These are phyloP conservation scores for Conringia planisiliqua DNA, from an alignment of 345 rosid genomes.

Conservation along the genomic window DNA sequence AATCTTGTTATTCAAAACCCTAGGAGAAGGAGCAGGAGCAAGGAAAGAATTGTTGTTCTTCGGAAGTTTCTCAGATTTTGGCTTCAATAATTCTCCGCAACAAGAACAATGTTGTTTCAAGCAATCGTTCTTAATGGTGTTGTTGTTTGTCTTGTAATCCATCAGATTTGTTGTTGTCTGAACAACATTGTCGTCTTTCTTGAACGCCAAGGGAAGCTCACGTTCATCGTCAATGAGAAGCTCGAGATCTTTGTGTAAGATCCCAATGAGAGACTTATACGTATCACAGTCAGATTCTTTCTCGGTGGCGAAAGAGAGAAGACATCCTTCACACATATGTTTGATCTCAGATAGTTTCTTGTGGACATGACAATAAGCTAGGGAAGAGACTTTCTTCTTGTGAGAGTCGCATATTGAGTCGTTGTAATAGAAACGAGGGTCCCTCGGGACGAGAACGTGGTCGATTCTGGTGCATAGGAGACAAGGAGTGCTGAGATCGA, in stretches of 20 bases:
- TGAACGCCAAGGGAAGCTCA: slow-evolving; percentile 41
- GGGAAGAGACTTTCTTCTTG: slow-evolving; percentile 70
- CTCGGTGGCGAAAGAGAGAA: slow-evolving; percentile 83
- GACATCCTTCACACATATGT: slow-evolving; percentile 86
- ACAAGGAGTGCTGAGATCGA: slow-evolving; percentile 76
- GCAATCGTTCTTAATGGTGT: neutral
- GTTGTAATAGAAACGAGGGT: slow-evolving; percentile 66
- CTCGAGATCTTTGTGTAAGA: slow-evolving; percentile 74
- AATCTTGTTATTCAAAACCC: slow-evolving; percentile 43
- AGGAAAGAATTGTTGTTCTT: slow-evolving; percentile 40
- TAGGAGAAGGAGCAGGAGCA: slow-evolving; percentile 82
- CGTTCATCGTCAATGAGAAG: slow-evolving; percentile 61
- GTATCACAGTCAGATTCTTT: slow-evolving; percentile 73
- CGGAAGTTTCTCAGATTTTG: slow-evolving; percentile 13
- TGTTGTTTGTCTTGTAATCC: slow-evolving; percentile 20
- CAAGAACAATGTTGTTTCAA: slow-evolving; percentile 48
- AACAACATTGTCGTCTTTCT: slow-evolving; percentile 34
- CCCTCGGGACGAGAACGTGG: slow-evolving; percentile 47
- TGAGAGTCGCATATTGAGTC: slow-evolving; percentile 72
- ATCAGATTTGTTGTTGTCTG: slow-evolving; percentile 10
- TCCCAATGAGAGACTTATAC: slow-evolving; percentile 75
- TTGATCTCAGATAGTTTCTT: slow-evolving; percentile 75
- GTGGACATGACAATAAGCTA: slow-evolving; percentile 83
- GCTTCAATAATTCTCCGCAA: slow-evolving; percentile 67
- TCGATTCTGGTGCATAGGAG: slow-evolving; percentile 84